Evolutionary conservation across 495 filamentous ascomycete species (phyloP).

Genomic region (Penicillium verhagenii): DNA sequence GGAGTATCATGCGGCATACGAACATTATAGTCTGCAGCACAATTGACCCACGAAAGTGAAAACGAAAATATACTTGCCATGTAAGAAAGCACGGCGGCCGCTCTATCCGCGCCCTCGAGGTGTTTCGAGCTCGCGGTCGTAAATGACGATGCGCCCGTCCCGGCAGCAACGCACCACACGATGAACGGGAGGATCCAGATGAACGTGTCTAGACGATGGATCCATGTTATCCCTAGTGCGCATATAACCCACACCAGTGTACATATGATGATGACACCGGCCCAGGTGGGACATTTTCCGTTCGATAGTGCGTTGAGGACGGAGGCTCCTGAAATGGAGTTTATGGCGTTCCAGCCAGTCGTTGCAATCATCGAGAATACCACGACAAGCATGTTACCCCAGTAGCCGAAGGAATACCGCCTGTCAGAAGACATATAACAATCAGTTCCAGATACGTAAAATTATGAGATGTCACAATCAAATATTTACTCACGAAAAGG

Average conservation of each 20-base stretch:
- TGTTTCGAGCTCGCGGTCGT: constrained; percentile 35
- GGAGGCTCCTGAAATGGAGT: constrained; percentile 27
- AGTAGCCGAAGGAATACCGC: constrained; percentile 31
- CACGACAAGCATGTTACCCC: constrained; percentile 30
- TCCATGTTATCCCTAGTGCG: constrained; percentile 25
- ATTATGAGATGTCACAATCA: neutral
- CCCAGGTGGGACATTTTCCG: constrained; percentile 26
- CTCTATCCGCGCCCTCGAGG: constrained; percentile 48
- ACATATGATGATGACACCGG: constrained; percentile 28
- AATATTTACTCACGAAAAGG: constrained; percentile 29
- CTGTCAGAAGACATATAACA: neutral
- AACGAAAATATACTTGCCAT: constrained; percentile 62
- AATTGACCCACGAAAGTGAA: constrained; percentile 62
- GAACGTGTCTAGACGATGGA: constrained; percentile 27
- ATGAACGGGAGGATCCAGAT: constrained; percentile 38
- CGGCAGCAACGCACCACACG: constrained; percentile 40
- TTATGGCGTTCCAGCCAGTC: constrained; percentile 31
- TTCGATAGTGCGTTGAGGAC: constrained; percentile 27
- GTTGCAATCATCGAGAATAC: constrained; percentile 30
- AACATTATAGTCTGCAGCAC: constrained; percentile 67
- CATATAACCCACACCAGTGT: constrained; percentile 25
- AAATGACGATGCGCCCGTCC: constrained; percentile 32
- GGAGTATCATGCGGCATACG: constrained; percentile 57
- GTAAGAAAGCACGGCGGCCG: constrained; percentile 60
- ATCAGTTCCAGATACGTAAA: neutral